Base-by-base conservation (phyloP, 805 yeast genomes). In the Metschnikowia peoriensis region DNA sequence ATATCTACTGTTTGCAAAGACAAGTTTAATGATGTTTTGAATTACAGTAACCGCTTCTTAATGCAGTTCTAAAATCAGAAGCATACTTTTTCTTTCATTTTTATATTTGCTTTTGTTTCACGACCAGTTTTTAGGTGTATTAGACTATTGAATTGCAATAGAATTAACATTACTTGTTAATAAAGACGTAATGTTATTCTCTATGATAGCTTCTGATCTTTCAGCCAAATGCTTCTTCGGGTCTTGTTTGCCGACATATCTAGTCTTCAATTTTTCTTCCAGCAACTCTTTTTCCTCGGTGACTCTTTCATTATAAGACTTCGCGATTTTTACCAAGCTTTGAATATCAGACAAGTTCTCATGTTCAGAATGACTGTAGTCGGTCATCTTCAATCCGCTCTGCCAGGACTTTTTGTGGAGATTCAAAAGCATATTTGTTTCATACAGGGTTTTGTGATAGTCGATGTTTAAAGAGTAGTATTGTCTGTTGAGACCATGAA, bases 201-300 rank as follows among this genome's bases (percentile, higher is more conserved):
- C 99, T 62, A 96, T 82, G 48, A 89, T 77, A 55, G 78, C 76
- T 59, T 89, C 96, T 10, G 97, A 96, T 0, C 96, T 88, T 57
- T 89, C 97, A 45, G 86, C 81, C 63, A 94, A 78, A 75, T 94
- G 99, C 76, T 93, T 94, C 83, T 96, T 94, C 41, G 99, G 99
- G 71, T 94, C 99, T 72, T 93, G 97, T 68, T 90, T 92, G 62
- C 99, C 99, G 38, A 94, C 97, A 66, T 93, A 96, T 67, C 99
- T 85, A 7, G 97, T 93, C 71, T 89, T 90, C 61, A 93, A 80
- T 70, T 92, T 94, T 40, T 89, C 97, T 63, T 88, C 96, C 44
- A 84, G 76, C 60, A 94, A 76, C 58, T 89, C 96, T 67, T 87
- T 88, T 69, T 94, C 99, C 71, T 96, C 98, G 61, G 86, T 81